These are phyloP conservation scores for Saccharomycopsis vini DNA, from an alignment of 805 yeast species.

Conservation along the genomic window DNA sequence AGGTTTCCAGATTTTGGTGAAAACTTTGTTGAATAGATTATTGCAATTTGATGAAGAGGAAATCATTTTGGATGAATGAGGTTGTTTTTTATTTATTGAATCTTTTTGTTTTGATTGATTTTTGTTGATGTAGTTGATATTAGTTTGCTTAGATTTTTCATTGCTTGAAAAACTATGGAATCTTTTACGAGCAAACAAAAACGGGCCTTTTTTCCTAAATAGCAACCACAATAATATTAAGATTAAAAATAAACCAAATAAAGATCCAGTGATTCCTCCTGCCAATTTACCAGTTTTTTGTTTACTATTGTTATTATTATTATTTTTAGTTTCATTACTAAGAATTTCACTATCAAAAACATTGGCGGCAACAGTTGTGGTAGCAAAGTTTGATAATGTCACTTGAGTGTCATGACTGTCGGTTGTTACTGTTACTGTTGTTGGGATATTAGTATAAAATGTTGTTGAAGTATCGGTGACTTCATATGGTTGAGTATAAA, in stretches of 20 bases:
- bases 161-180: not conserved
- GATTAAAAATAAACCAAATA: conserved; percentile 6
- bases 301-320: conserved; percentile 6
- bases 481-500: conserved; percentile 18
- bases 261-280: conserved; percentile 15
- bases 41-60: too few species aligned
- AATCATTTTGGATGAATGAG: too few species aligned
- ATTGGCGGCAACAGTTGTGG: conserved; percentile 14
- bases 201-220: not conserved
- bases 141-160: conserved; percentile 3
- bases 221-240: conserved; percentile 3
- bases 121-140: too few species aligned
- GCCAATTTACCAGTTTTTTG: conserved; percentile 5
- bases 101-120: too few species aligned
- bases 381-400: conserved; percentile 12
- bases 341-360: too few species aligned
- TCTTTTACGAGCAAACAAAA: not conserved
- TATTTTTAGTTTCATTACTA: too few species aligned
- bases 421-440: conserved; percentile 17
- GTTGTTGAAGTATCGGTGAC: conserved; percentile 10
- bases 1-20: too few species aligned
- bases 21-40: too few species aligned
- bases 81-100: too few species aligned
- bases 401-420: conserved; percentile 10
- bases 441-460: conserved; percentile 13